A percentile compares a stretch with the other conserved stretches of the same genome.
Evolutionary conservation across 148 eudicot species (phyloP).

Genomic region (Pharnaceum exiguum): DNA sequence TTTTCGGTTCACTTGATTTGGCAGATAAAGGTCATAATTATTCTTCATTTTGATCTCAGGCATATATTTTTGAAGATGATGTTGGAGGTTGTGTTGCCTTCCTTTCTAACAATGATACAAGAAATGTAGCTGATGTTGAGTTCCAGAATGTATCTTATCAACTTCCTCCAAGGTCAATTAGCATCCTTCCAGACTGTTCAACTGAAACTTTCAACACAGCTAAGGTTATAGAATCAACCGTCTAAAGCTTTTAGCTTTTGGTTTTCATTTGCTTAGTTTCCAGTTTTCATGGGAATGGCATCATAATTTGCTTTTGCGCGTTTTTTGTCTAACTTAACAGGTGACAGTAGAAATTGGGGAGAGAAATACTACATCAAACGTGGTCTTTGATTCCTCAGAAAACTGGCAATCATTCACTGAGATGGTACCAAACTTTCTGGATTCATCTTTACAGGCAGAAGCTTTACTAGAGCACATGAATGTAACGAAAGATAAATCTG

Average conservation of each 20-base stretch:
- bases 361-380: conserved; percentile 20
- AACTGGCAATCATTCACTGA: conserved; percentile 39
- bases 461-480: conserved; percentile 43
- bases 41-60: conserved; percentile 20
- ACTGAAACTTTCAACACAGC: conserved; percentile 36
- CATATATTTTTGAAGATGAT: conserved; percentile 38
- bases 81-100: conserved; percentile 42
- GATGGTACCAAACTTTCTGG: conserved; percentile 19
- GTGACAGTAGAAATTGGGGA: conserved; percentile 26
- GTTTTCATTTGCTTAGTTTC: no score
- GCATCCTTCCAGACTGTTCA: conserved; percentile 44
- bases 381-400: conserved; percentile 22
- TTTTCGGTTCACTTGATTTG: no score
- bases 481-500: conserved; percentile 44
- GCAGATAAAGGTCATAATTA: background rate
- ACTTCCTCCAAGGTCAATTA: conserved; percentile 45
- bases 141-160: conserved; percentile 38
- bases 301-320: conserved; percentile 1
- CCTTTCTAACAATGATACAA: conserved; percentile 35
- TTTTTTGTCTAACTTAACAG: conserved; percentile 11
- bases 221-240: conserved; percentile 15
- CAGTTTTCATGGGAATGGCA: background rate
- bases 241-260: no score
- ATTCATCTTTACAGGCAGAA: conserved; percentile 28
- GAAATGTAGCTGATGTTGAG: conserved; percentile 17